Evolutionary conservation across 78 protist genomes (phyloP).

Genomic region (Tieghemostelium lacteum): DNA sequence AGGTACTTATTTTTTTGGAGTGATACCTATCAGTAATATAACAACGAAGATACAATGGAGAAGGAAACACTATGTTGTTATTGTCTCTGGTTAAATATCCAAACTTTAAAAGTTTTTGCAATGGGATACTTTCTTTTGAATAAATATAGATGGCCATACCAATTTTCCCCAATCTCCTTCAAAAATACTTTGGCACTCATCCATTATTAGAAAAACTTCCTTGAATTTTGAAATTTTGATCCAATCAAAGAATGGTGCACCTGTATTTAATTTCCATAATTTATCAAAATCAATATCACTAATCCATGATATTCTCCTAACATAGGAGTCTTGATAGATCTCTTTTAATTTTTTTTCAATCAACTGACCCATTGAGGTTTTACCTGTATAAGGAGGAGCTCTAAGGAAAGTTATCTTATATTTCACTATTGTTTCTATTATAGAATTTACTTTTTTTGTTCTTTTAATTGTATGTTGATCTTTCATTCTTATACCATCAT

Average conservation of each 20-base stretch:
- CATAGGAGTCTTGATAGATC: background rate
- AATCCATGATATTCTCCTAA: background rate
- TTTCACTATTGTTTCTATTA: background rate
- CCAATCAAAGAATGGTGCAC: background rate
- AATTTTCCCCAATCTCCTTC: no score
- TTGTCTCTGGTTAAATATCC: no score
- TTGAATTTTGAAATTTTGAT: background rate
- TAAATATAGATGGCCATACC: no score
- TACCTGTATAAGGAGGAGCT: background rate
- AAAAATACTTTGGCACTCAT: background rate
- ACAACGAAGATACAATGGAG: conserved; percentile 5
- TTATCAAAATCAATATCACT: no score
- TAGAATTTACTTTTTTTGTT: no score
- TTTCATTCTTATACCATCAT: no score
- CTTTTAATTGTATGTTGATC: no score
- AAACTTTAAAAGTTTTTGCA: background rate
- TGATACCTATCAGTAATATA: background rate
- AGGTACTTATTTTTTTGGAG: background rate
- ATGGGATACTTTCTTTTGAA: no score
- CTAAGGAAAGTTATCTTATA: no score
- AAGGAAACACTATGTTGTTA: no score
- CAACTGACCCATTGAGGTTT: background rate
- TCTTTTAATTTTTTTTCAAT: background rate
- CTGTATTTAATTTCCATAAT: background rate
- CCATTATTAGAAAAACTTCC: background rate